Evolutionary conservation across 495 filamentous ascomycete genomes (phyloP).

Genomic region (Parathielavia hyrcaniae): DNA sequence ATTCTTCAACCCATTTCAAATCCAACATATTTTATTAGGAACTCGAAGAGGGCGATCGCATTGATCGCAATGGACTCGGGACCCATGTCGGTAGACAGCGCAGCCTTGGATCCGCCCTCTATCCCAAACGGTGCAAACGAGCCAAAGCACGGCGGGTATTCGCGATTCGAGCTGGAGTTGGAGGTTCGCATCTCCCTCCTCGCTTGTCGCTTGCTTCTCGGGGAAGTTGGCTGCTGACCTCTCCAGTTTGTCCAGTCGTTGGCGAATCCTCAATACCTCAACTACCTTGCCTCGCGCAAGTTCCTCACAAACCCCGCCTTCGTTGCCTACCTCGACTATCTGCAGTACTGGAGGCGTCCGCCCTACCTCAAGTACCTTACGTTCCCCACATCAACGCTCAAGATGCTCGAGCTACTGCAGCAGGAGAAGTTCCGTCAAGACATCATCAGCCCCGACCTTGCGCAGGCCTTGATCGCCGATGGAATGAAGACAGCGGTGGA

Average conservation of each 20-base stretch:
- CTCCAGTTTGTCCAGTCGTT: constrained; percentile 78
- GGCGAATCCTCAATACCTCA: constrained; percentile 75
- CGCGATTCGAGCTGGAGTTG: constrained; percentile 68
- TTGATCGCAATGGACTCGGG: constrained; percentile 23
- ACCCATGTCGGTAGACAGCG: constrained; percentile 31
- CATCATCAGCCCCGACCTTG: constrained; percentile 68
- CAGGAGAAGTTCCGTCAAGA: constrained; percentile 76
- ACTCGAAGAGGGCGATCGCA: neutral
- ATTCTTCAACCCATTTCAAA: too few relatives aligned
- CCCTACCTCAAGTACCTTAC: constrained; percentile 75
- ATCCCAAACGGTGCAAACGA: constrained; percentile 29
- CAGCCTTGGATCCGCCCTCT: constrained; percentile 28
- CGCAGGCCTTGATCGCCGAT: constrained; percentile 54
- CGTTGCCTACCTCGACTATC: constrained; percentile 73
- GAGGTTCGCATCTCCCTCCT: constrained; percentile 45
- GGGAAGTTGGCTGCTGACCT: constrained; percentile 5
- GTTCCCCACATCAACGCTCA: constrained; percentile 78
- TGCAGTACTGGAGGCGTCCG: constrained; percentile 78
- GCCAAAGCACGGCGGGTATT: constrained; percentile 55
- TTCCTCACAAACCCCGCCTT: constrained; percentile 59
- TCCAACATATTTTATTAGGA: too few relatives aligned
- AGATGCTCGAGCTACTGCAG: constrained; percentile 74
- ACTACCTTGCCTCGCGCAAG: constrained; percentile 67
- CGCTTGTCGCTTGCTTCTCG: neutral
- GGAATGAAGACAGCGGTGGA: constrained; percentile 47